Evolutionary conservation across 768 basidiomycete species (phyloP).

Genomic region (Lactarius deliciosus): DNA sequence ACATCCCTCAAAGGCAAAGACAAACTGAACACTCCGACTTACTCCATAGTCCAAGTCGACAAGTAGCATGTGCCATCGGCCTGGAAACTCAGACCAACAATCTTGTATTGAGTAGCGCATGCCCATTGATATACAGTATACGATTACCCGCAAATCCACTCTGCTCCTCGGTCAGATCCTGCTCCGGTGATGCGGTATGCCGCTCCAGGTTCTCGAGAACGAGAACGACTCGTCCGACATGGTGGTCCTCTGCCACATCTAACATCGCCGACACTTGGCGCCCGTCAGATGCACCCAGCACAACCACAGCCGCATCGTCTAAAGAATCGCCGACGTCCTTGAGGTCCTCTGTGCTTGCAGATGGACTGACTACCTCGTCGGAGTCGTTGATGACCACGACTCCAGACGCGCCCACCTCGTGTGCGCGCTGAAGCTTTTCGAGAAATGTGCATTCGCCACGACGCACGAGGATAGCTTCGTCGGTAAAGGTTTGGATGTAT

Average conservation of each 20-base stretch:
- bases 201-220: conserved; percentile 41
- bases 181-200: conserved; percentile 27
- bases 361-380: conserved; percentile 62
- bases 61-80: conserved; percentile 40
- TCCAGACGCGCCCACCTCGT: conserved; percentile 69
- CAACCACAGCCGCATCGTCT: conserved; percentile 56
- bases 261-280: conserved; percentile 56
- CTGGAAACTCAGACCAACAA: conserved; percentile 49
- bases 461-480: conserved; percentile 58
- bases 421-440: conserved; percentile 73
- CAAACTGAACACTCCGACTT: conserved; percentile 83
- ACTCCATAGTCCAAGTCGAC: conserved; percentile 81
- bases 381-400: conserved; percentile 73
- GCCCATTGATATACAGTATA: conserved; percentile 74
- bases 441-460: conserved; percentile 89
- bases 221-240: conserved; percentile 51
- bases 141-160: conserved; percentile 38
- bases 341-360: conserved; percentile 57
- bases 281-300: conserved; percentile 55
- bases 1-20: conserved; percentile 69
- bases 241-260: conserved; percentile 47
- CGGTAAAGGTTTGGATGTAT: conserved; percentile 49
- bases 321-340: conserved; percentile 53
- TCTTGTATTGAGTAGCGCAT: conserved; percentile 74
- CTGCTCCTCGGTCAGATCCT: conserved; percentile 30